A percentile compares a stretch with the other conserved stretches of the same genome.
Conservation (phyloP, 129 eudicot genomes). For the Flaveria linearis region DNA sequence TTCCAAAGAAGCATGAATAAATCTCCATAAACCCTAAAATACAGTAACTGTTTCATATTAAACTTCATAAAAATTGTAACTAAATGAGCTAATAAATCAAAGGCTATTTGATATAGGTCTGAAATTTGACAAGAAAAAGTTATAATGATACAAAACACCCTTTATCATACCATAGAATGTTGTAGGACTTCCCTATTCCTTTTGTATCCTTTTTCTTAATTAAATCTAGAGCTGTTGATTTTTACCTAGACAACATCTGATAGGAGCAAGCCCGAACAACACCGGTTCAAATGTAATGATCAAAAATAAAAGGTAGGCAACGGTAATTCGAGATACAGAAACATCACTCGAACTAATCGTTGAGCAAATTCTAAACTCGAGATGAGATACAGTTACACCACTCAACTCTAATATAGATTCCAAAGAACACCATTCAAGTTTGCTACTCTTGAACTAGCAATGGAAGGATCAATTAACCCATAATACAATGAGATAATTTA, state of each 20-base stretch:
- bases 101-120: background rate
- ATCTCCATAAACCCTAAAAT: background rate
- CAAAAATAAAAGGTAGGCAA: background rate
- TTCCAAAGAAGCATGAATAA: background rate
- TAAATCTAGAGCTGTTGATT: constrained; percentile 20
- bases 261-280: no score
- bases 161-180: constrained; percentile 36
- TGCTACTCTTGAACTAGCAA: background rate
- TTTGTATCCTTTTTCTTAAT: constrained; percentile 13
- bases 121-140: background rate
- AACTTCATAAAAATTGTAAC: background rate
- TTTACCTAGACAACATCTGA: constrained; percentile 31
- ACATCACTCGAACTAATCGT: background rate
- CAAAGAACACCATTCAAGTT: background rate
- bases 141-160: background rate
- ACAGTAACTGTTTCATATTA: background rate
- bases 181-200: constrained; percentile 36
- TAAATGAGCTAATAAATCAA: background rate
- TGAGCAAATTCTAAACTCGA: background rate
- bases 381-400: background rate
- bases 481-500: background rate
- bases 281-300: no score
- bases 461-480: background rate
- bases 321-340: background rate
- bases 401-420: background rate